phyloP scores from a whole-genome alignment of 768 basidiomycete genomes.

The Kwoniella sp. region DNA sequence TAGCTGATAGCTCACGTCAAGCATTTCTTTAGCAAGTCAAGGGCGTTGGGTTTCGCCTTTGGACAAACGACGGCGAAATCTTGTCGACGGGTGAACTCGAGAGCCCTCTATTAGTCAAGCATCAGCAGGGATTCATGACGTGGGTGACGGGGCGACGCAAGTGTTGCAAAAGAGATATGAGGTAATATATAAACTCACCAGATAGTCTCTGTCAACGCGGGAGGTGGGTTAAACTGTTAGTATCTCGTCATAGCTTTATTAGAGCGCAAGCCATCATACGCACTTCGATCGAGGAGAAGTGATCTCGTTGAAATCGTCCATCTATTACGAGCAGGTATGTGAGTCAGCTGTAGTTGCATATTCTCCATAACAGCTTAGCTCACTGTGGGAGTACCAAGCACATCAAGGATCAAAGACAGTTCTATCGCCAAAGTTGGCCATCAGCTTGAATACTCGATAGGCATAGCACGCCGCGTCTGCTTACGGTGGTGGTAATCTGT shows the following conservation, averaged over 20 bases:
- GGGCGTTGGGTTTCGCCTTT: conserved; percentile 64
- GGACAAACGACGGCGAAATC: conserved; percentile 72
- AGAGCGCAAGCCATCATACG: conserved; percentile 21
- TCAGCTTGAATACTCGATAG: conserved; percentile 73
- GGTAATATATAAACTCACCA: conserved; percentile 58
- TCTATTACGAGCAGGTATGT: conserved; percentile 61
- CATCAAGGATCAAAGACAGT: conserved; percentile 85
- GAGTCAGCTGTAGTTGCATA: too few species aligned
- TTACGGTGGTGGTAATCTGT: conserved; percentile 70
- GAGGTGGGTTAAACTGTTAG: conserved; percentile 2
- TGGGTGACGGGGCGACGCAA: too few species aligned
- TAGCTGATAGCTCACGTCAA: conserved; percentile 52
- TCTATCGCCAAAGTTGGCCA: conserved; percentile 55
- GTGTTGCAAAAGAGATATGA: neutral
- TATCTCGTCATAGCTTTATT: too few species aligned
- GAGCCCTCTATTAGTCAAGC: conserved; percentile 60
- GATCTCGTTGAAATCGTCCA: conserved; percentile 95
- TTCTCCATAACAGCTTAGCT: too few species aligned
- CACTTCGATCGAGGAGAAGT: conserved; percentile 67
- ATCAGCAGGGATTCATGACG: neutral
- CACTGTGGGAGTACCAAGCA: conserved; percentile 67
- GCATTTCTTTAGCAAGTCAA: conserved; percentile 51
- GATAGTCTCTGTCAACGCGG: conserved; percentile 66
- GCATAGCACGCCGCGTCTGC: conserved; percentile 68
- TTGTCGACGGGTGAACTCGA: conserved; percentile 81